Evolutionary conservation across 2,329 filamentous ascomycete species (phyloP).

Genomic region (Alternaria angustiovoidea): DNA sequence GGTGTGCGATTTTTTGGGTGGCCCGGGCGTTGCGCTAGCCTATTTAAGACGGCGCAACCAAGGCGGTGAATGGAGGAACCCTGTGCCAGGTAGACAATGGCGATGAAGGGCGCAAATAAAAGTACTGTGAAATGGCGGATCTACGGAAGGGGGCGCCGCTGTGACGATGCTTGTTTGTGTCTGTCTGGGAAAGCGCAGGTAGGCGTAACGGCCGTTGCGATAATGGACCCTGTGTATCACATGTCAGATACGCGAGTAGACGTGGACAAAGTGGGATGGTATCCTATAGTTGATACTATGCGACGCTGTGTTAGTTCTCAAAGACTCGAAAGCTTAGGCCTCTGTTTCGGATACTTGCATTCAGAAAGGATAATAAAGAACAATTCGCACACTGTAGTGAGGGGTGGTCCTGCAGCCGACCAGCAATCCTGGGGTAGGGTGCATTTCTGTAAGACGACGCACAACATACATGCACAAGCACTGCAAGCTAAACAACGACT

Average conservation of each 20-base stretch:
- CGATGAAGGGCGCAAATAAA: conserved; percentile 7
- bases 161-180: background rate
- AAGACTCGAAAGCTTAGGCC: background rate
- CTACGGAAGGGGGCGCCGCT: background rate
- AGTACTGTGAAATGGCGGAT: background rate
- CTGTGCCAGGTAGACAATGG: conserved; percentile 15
- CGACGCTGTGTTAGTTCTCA: too few relatives aligned
- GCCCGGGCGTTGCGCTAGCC: conserved; percentile 25
- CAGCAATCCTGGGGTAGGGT: conserved; percentile 1
- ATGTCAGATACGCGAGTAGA: conserved; percentile 9
- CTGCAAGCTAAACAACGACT: background rate
- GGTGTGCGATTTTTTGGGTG: conserved; percentile 37
- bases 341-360: background rate
- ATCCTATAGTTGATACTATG: background rate
- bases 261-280: background rate
- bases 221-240: conserved; percentile 13
- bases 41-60: conserved; percentile 21
- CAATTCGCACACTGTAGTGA: background rate
- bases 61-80: conserved; percentile 35
- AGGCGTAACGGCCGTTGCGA: conserved; percentile 8
- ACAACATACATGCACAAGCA: conserved; percentile 8
- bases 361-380: background rate
- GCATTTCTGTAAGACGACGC: conserved; percentile 1
- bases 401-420: background rate
- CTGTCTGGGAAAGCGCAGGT: background rate